These are phyloP conservation scores for Coniochaeta sp. DNA, from an alignment of 2,329 filamentous ascomycete genomes.

Conservation along the genomic window DNA sequence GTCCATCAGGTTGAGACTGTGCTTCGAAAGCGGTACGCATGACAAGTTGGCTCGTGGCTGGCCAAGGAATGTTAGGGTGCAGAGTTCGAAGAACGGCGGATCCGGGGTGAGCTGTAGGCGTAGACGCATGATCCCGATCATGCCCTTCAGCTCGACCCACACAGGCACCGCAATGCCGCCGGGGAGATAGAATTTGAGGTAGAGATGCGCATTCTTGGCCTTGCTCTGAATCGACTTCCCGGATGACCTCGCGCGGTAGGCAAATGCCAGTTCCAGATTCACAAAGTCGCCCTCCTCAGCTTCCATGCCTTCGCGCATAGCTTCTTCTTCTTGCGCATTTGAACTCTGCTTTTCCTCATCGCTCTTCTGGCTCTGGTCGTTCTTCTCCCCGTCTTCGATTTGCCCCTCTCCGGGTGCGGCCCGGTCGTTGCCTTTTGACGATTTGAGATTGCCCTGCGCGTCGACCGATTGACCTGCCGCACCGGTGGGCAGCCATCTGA, in stretches of 20 bases:
- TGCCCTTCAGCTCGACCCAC: slow-evolving; percentile 67
- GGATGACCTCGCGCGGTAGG: slow-evolving; percentile 58
- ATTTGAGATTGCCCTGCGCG: slow-evolving; percentile 47
- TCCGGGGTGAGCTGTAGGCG: slow-evolving; percentile 68
- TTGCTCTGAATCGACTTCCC: slow-evolving; percentile 53
- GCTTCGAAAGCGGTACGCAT: slow-evolving; percentile 62
- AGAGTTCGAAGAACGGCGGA: slow-evolving; percentile 69
- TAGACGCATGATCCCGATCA: slow-evolving; percentile 62
- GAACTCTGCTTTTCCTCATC: slow-evolving; percentile 23
- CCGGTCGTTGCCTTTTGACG: slow-evolving; percentile 37
- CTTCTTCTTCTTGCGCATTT: slow-evolving; percentile 25
- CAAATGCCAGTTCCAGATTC: slow-evolving; percentile 68
- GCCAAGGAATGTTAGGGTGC: slow-evolving; percentile 66
- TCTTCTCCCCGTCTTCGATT: slow-evolving; percentile 15
- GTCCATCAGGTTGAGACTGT: slow-evolving; percentile 66
- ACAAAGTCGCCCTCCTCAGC: slow-evolving; percentile 25
- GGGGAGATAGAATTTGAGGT: slow-evolving; percentile 62
- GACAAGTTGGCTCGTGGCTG: slow-evolving; percentile 66
- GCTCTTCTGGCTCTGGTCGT: slow-evolving; percentile 24
- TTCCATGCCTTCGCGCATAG: slow-evolving; percentile 10
- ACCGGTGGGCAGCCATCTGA: slow-evolving; percentile 65
- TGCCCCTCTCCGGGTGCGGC: slow-evolving; percentile 30
- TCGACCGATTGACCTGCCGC: slow-evolving; percentile 57
- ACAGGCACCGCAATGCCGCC: slow-evolving; percentile 50
- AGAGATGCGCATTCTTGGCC: slow-evolving; percentile 65